Evolutionary conservation across 2,329 filamentous ascomycete genomes (phyloP), one percentile per base, ranked within the genome.

Genomic region (Thielaviopsis musarum): DNA sequence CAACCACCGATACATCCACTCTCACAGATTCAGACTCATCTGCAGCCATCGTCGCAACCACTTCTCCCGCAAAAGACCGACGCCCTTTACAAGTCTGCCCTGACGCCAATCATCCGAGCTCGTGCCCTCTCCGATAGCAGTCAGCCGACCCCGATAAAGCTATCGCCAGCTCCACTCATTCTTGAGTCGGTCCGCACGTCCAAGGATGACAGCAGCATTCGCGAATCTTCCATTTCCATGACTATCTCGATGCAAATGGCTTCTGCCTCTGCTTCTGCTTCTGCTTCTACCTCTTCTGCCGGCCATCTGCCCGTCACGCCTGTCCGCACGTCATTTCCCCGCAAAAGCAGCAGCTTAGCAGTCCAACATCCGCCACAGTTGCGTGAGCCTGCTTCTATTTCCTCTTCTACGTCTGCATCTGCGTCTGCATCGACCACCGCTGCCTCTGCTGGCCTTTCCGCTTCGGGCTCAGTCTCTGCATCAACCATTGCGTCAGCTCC

Each of bases 141-240:
- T 45, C 60, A 61, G 26, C 57, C 57, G 0, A 79, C 81, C 9
- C 80, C 77, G 62, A 74, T 74, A 24, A 74, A 77, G 64, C 70
- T 83, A 19, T 81, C 79, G 5, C 76, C 81, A 3, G 82, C 82
- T 45, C 79, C 83, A 51, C 72, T 73, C 63, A 77, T 81, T 56
- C 69, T 80, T 58, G 75, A 78, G 58, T 69, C 77, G 49, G 73
- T 77, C 17, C 73, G 75, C 54, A 75, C 76, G 21, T 84, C 80
- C 61, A 86, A 86, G 68, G 84, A 88, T 71, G 85, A 88, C 66
- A 82, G 76, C 66, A 75, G 74, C 59, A 72, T 85, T 60, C 70
- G 72, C 52, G 70, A 73, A 22, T 54, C 30, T n/a, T 45, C 64
- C 51, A 66, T 55, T 66, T 67, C 26, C 65, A 67, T 52, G 30